Evolutionary conservation across 2,329 filamentous ascomycete genomes (phyloP), one percentile per base, ranked within the genome.

Genomic region (Paracoccidioides lutzii): DNA sequence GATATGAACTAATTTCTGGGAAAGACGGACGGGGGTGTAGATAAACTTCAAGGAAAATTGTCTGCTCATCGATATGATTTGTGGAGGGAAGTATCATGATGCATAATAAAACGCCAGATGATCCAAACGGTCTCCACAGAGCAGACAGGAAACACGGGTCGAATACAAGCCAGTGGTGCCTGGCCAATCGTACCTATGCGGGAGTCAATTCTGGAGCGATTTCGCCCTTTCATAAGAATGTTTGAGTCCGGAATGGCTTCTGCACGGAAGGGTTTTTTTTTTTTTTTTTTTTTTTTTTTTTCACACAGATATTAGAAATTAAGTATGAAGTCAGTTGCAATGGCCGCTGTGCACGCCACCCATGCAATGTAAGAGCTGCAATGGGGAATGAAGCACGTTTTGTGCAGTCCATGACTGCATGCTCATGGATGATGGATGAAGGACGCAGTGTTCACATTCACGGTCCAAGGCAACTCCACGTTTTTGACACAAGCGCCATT

Each of bases 1-100:
- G 50, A 15, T 37, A 41, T 15, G 37, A 30, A 32, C 22, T 32
- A 43, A 42, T n/a, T 22, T 32, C 5, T 41, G 38, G 37, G 30
- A 42, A 41, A 37, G 14, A 42, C 50, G 50, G 42, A 22, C 22
- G 38, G 30, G 38, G 48, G 15, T 42, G 30, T 22, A 33, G n/a
- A 52, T 32, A 52, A 42, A 52, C 22, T 52, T 52, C 50, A 22
- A 42, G 50, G 12, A 41, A 42, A 52, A 28, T 52, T 7, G 38
- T 15, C 50, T 33, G 28, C 12, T 52, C 50, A 42, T 43, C 5
- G 37, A 52, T 52, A 30, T 52, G 50, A 52, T 52, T 52, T 52
- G 50, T 28, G 50, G 50, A 52, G 38, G 50, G 37, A 14, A 42
- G 14, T 42, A 42, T 52, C 33, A 33, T 42, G 50, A 42, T 52